Evolutionary conservation across 352 stramenopile species (phyloP), one percentile per base, ranked within the genome.

Genomic region (Paralagenidium karlingii): DNA sequence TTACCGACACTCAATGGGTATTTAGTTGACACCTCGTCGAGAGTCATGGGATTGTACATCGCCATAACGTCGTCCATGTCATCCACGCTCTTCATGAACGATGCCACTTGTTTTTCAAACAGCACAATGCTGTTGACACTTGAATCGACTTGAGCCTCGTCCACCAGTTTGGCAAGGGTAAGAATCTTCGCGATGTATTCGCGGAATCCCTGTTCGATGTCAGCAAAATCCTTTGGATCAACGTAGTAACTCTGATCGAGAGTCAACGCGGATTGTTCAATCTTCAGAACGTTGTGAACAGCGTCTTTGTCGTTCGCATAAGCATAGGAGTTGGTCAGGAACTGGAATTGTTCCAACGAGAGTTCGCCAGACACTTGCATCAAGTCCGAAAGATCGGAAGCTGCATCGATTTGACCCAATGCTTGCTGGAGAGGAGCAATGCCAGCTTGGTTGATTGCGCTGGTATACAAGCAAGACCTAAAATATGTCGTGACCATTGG

Each of bases 181-280:
- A 96, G 74, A 39, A 97, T 51, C 15, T 67, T 49, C 11, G 68
- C 53, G 22, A 97, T 56, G 41, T 84, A 86, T 24, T 65, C 65
- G 33, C 77, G 63, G 32, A 94, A 96, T 8, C 61, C 60, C 13
- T 57, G 51, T 8, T 64, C 61, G 18, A 95, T 54, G 7, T 76
- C 60, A 22, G 76, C 51, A 45, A 94, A 95, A 36, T 93, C 64
- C 15, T 58, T 64, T 2, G 68, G 49, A 45, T 97, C 81, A 34
- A 96, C 66, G 52, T 97, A 97, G 46, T 97, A 97, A 51, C 94
- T 58, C 3, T 63, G 68, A 51, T 95, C 82, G 0, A 88, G 89
- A 8, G 97, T 52, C 27, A 70, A 76, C n/a, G 97, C 59, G 0
- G 86, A 70, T 2, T 30, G 65, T 47, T 96, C 85, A 11, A 60